phyloP scores from a whole-genome alignment of 352 stramenopile genomes.

The Stephanocyclus meneghinianus region DNA sequence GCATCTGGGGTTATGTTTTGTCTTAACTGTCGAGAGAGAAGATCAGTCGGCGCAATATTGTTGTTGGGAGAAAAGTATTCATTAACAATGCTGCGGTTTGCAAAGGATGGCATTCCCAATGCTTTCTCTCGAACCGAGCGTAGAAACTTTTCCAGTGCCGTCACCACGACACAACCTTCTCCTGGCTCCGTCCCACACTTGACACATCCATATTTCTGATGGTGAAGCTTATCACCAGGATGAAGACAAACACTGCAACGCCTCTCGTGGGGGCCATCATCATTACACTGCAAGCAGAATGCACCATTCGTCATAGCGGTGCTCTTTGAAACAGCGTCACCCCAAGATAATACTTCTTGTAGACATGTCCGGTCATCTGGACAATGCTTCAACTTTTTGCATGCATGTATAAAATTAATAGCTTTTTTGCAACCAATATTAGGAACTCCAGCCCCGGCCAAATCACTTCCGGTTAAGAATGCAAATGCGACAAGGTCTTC shows the following conservation, averaged over 20 bases:
- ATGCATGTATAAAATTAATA: conserved; percentile 72
- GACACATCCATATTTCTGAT: conserved; percentile 73
- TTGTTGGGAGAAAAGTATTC: conserved; percentile 70
- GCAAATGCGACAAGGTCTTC: conserved; percentile 77
- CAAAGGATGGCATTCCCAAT: conserved; percentile 56
- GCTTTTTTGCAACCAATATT: conserved; percentile 74
- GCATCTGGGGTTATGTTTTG: conserved; percentile 44
- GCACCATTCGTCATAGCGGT: not conserved
- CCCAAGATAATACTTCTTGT: conserved; percentile 63
- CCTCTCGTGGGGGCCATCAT: conserved; percentile 26
- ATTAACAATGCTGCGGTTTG: conserved; percentile 46
- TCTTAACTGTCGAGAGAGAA: conserved; percentile 34
- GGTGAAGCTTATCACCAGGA: conserved; percentile 56
- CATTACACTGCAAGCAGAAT: conserved; percentile 30
- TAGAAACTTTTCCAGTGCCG: conserved; percentile 56
- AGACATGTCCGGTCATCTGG: conserved; percentile 47
- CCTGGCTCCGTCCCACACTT: conserved; percentile 67
- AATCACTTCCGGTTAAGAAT: conserved; percentile 73
- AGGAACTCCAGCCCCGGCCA: conserved; percentile 60
- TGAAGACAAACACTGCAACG: conserved; percentile 71
- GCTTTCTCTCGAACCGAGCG: conserved; percentile 58
- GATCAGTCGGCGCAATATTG: conserved; percentile 54
- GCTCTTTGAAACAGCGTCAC: conserved; percentile 7
- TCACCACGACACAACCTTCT: conserved; percentile 62
- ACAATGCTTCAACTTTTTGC: conserved; percentile 55